A percentile compares a stretch with the other conserved stretches of the same genome.
Conservation (phyloP, 768 basidiomycete species). For the Lanmaoa rubissima region DNA sequence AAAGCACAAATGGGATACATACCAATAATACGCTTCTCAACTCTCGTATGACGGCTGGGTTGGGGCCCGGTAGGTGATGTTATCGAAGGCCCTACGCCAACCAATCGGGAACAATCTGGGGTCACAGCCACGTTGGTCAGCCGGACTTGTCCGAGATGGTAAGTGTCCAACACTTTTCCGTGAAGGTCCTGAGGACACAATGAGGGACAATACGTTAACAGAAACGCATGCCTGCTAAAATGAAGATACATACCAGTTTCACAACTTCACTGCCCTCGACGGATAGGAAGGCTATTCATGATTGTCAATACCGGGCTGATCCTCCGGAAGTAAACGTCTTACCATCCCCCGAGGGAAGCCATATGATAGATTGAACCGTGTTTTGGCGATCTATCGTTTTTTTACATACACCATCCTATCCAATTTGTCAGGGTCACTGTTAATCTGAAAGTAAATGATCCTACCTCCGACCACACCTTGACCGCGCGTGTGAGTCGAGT, state of each 20-base stretch:
- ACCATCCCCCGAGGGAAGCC: conserved; percentile 52
- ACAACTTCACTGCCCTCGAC: conserved; percentile 48
- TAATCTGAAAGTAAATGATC: conserved; percentile 8
- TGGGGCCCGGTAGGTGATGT: conserved; percentile 42
- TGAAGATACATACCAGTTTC: conserved; percentile 38
- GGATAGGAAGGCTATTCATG: conserved; percentile 45
- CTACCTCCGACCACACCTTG: conserved; percentile 53
- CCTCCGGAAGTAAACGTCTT: conserved; percentile 5
- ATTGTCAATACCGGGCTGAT: conserved; percentile 13
- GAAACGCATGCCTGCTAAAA: conserved; percentile 6
- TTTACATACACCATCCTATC: conserved; percentile 49
- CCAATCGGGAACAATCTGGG: conserved; percentile 43
- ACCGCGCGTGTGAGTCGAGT: conserved; percentile 49
- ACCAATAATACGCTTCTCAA: conserved; percentile 56
- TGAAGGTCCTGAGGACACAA: conserved; percentile 38
- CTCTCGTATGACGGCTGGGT: conserved; percentile 46
- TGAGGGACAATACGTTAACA: conserved; percentile 16
- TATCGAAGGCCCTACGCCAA: conserved; percentile 49
- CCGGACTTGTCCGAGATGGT: conserved; percentile 44
- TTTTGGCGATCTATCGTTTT: conserved; percentile 48
- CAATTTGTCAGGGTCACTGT: conserved; percentile 6
- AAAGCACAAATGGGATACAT: conserved; percentile 12
- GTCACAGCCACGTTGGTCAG: conserved; percentile 52
- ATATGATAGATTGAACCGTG: conserved; percentile 49
- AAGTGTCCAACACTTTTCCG: conserved; percentile 43